Percentiles rank a stretch among this genome's conserved stretches.
Evolutionary conservation across 805 yeast species (phyloP).

Genomic region (Diddensiella transvaalensis): DNA sequence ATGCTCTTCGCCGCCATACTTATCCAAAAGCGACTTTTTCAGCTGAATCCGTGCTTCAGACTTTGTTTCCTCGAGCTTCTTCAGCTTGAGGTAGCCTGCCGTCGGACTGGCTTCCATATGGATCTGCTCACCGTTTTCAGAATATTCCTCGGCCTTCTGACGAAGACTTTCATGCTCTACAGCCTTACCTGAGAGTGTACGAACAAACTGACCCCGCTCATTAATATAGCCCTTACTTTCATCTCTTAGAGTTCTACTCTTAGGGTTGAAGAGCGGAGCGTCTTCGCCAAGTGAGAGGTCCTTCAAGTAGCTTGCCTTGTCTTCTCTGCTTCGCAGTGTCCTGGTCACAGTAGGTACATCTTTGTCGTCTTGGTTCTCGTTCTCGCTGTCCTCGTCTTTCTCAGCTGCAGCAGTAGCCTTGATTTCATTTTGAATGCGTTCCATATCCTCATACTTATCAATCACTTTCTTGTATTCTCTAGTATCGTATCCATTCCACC

Average conservation of each 20-base stretch:
- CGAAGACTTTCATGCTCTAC: slow-evolving; percentile 47
- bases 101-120: slow-evolving; percentile 47
- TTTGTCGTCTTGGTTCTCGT: slow-evolving; percentile 38
- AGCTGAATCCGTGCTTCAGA: slow-evolving; percentile 30
- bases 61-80: slow-evolving; percentile 34
- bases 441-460: slow-evolving; percentile 29
- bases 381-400: slow-evolving; percentile 23
- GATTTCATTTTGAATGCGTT: slow-evolving; percentile 11
- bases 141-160: slow-evolving; percentile 47
- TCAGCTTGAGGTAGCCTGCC: slow-evolving; percentile 38
- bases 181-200: slow-evolving; percentile 56
- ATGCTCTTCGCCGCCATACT: slow-evolving; percentile 38
- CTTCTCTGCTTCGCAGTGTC: slow-evolving; percentile 63
- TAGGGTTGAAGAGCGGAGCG: slow-evolving; percentile 40
- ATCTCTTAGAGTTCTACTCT: slow-evolving; percentile 29
- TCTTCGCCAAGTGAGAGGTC: slow-evolving; percentile 46
- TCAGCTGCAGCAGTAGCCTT: slow-evolving; percentile 1
- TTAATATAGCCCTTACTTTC: slow-evolving; percentile 35
- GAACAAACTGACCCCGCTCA: slow-evolving; percentile 48
- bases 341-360: slow-evolving; percentile 36
- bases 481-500: slow-evolving; percentile 77
- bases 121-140: slow-evolving; percentile 33
- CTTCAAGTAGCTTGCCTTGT: slow-evolving; percentile 66
- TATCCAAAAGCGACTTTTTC: slow-evolving; percentile 35
- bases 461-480: slow-evolving; percentile 54